Base-by-base conservation (phyloP, 2,329 filamentous ascomycete species). In the Pseudogymnoascus sp. region DNA sequence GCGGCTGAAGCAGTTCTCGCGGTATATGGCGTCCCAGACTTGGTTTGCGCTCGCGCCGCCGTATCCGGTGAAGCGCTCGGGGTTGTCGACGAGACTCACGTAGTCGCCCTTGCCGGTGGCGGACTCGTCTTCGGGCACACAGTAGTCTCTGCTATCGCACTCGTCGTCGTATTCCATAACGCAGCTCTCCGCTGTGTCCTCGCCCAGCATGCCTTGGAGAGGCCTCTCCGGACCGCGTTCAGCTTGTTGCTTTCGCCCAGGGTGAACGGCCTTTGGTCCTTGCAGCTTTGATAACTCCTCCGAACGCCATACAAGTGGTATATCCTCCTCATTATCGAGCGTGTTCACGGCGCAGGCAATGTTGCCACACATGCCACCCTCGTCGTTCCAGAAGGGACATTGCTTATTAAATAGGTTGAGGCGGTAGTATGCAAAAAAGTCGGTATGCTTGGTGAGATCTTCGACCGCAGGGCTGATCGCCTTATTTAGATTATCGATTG, bases 381-480 rank as follows among this genome's bases (percentile, higher is more conserved):
- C 88, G 75, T 99, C 94, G 72, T 87, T 85, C 93, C 94, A 99
- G 75, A 97, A 99, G 0, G 94, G 94, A 72, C 94, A 99, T 77
- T 85, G 86, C 76, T 94, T 96, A 76, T 95, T 89, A 77, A 91
- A 99, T 18, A 99, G 83, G 74, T 97, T 97, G 53, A 99, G 79
- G 64, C 94, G 88, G 78, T 97, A 99, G 77, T 97, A 92, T 62
- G 93, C 93, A 77, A 99, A 99, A 82, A 97, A 99, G 76, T 99
- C 94, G 75, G 93, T 96, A 62, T 89, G 86, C 69, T 85, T 85
- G 0, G 91, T 96, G 53, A 99, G 84, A 63, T 90, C 88, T 70
- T 90, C 84, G 69, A 99, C 78, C 61, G 86, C 84, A 16, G 92
- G 90, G 70, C 88, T 87, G 66, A 97, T 81, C 65, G 85, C 83